Percentiles rank a stretch among this genome's conserved stretches.
Evolutionary conservation across 2,329 filamentous ascomycete genomes (phyloP).

Genomic region (Pezicula carpinea): DNA sequence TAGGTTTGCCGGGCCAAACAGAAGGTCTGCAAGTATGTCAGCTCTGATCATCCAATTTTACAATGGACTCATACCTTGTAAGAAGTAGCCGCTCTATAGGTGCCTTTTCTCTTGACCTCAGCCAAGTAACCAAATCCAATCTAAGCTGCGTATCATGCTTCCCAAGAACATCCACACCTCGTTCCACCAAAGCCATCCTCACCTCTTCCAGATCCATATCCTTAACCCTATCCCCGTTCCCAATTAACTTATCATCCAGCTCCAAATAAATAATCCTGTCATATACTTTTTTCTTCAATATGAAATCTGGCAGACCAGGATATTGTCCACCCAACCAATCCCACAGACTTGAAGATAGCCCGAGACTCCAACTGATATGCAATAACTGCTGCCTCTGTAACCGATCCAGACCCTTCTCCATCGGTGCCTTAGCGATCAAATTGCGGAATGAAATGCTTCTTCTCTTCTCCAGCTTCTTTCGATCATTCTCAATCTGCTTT

Average conservation of each 20-base stretch:
- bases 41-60: slow-evolving; percentile 1
- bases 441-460: slow-evolving; percentile 44
- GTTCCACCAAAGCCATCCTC: slow-evolving; percentile 64
- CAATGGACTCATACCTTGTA: slow-evolving; percentile 27
- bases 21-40: slow-evolving; percentile 22
- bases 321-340: slow-evolving; percentile 35
- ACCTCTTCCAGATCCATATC: slow-evolving; percentile 61
- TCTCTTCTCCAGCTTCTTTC: slow-evolving; percentile 49
- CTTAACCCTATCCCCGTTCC: slow-evolving; percentile 54
- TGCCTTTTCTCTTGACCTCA: slow-evolving; percentile 30
- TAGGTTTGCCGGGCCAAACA: slow-evolving; percentile 20
- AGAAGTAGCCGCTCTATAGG: slow-evolving; percentile 26
- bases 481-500: slow-evolving; percentile 57
- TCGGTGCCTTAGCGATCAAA: slow-evolving; percentile 24
- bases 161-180: slow-evolving; percentile 55
- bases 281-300: slow-evolving; percentile 51
- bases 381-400: slow-evolving; percentile 33
- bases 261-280: slow-evolving; percentile 58
- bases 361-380: slow-evolving; percentile 37
- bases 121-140: slow-evolving; percentile 33
- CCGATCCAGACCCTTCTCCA: slow-evolving; percentile 17
- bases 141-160: slow-evolving; percentile 32
- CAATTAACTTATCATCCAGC: slow-evolving; percentile 66
- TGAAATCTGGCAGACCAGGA: slow-evolving; percentile 35
- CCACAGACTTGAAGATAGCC: slow-evolving; percentile 36